Percentiles rank a stretch among this genome's conserved stretches.
phyloP scores from a whole-genome alignment of 352 stramenopile species.

The Phytophthora vignae region DNA sequence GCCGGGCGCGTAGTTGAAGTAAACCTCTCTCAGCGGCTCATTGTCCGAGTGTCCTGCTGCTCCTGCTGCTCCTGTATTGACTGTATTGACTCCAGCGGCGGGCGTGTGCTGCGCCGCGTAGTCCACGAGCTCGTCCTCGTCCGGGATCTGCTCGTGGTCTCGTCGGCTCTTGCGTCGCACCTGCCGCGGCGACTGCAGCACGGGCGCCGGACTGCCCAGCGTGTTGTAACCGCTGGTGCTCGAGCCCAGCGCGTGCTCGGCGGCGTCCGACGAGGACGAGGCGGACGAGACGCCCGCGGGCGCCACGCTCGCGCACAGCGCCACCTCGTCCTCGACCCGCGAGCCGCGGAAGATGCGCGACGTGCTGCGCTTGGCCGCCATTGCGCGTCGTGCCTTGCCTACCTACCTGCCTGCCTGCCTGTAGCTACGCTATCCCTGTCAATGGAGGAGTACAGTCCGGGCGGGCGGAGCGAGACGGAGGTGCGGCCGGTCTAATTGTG shows the following conservation, averaged over 20 bases:
- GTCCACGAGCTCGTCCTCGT: slow-evolving; percentile 40
- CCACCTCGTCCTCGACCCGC: slow-evolving; percentile 61
- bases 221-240: slow-evolving; percentile 43
- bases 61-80: not conserved
- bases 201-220: slow-evolving; percentile 39
- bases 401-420: not conserved
- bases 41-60: slow-evolving; percentile 11
- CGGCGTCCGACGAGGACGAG: slow-evolving; percentile 32
- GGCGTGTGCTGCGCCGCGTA: slow-evolving; percentile 19
- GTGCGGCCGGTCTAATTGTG: slow-evolving; percentile 28
- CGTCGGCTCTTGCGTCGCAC: slow-evolving; percentile 12
- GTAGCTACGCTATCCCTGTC: not conserved
- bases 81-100: not conserved
- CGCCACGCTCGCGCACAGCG: slow-evolving; percentile 37
- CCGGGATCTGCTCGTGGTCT: slow-evolving; percentile 22
- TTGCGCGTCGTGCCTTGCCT: slow-evolving; percentile 8
- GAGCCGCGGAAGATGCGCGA: slow-evolving; percentile 61
- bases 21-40: slow-evolving; percentile 59
- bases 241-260: slow-evolving; percentile 7
- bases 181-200: slow-evolving; percentile 41
- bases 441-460: not conserved
- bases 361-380: slow-evolving; percentile 39
- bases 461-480: not conserved
- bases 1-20: slow-evolving; percentile 72
- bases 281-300: slow-evolving; percentile 15